Base-by-base conservation (phyloP, 768 basidiomycete genomes). In the Auriscalpium vulgare region DNA sequence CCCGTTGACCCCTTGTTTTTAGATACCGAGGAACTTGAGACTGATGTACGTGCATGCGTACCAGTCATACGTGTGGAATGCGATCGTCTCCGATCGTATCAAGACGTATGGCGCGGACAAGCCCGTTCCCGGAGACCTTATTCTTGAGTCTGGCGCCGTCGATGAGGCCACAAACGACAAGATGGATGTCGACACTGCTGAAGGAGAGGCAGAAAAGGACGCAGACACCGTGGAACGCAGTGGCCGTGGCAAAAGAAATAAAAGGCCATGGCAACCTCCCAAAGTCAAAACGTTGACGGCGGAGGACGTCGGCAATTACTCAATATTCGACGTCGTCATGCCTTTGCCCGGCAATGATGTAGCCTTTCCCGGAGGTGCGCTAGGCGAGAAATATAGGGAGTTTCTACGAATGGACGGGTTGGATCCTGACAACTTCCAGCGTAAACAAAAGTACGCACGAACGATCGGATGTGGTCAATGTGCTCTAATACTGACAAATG, bases 21-120 rank as follows among this genome's bases (percentile, higher is more conserved):
- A 97, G 95, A 98, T 99, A 62, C 97, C 97, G 13, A 81, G 88
- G 55, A 98, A 95, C 66, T 80, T 99, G 57, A 82, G 97, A 51
- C 74, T 97, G 61, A 97, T 99, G 91, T 99, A 98, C 68, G 85
- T 97, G 54, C 97, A 99, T 69, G 95, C 95, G 35, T 99, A 97
- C 68, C 97, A 99, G 69, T 95, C 91, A 14, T 99, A 97, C 64
- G 86, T 98, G 37, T 99, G 95, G 95, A 99, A 99, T 71, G 85
- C 92, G 48, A 86, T 97, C 55, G 91, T 95, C 43, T 97, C 95
- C 3, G 93, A 97, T 70, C 87, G 97, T 11, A 85, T 98, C 65
- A 84, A 82, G 57, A 76, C 78, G 49, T 85, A 84, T 63, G 93
- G 95, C 35, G 73, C 79, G 51, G 80, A 86, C 51, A 77, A 79